Conservation (phyloP, 768 basidiomycete genomes). For the Rossbeevera mucosa region DNA sequence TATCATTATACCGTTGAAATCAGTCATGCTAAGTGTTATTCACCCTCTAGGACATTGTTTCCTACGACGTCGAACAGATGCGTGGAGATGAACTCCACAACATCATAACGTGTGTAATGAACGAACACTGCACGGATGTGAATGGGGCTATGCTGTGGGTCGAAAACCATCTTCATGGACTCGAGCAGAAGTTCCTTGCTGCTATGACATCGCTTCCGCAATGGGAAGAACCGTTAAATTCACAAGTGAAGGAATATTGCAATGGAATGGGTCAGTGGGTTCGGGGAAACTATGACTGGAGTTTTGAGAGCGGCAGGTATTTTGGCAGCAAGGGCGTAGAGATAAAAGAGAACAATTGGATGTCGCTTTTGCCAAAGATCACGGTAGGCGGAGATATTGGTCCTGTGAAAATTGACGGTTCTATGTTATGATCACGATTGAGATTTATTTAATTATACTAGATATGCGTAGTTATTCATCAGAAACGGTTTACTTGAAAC, state of each 20-base stretch:
- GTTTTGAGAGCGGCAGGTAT: not conserved
- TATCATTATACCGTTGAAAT: too few species aligned
- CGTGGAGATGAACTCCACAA: not conserved
- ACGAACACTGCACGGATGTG: not conserved
- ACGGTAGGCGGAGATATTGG: not conserved
- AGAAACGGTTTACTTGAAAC: too few species aligned
- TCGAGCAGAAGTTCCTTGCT: too few species aligned
- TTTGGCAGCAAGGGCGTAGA: not conserved
- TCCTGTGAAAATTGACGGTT: not conserved
- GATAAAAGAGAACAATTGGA: not conserved
- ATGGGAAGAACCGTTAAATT: too few species aligned
- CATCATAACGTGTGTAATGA: not conserved
- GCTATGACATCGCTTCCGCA: too few species aligned
- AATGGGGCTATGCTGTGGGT: too few species aligned
- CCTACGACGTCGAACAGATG: not conserved
- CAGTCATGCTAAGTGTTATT: too few species aligned
- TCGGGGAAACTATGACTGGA: not conserved
- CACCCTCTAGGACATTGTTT: not conserved
- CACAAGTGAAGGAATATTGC: not conserved
- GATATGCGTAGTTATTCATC: too few species aligned
- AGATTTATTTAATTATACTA: not conserved
- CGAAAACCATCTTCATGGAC: too few species aligned
- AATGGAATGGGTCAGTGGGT: not conserved
- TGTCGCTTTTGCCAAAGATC: not conserved
- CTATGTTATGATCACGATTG: not conserved